Evolutionary conservation across 31 red algal genomes (phyloP), one percentile per base, ranked within the genome.

Genomic region (Asparagopsis taxiformis): DNA sequence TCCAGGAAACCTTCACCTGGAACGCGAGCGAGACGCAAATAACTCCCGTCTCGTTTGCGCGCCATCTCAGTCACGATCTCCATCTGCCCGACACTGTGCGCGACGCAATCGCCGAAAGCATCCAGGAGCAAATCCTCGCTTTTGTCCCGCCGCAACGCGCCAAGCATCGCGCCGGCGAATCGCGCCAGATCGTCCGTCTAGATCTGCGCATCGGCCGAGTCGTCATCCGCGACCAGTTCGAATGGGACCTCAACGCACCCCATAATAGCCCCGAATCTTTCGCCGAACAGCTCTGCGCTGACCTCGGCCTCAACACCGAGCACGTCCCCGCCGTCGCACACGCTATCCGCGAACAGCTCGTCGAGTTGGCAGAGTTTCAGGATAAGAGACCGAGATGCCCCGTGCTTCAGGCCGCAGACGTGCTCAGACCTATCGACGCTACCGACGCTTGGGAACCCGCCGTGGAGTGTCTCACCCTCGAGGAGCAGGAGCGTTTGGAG

Each of bases 1-100:
- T 87, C 23, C 81, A 87, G 44, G 93, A 97, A 48, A 77, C 86
- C 15, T 82, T 97, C 16, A 70, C 84, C 17, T 97, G 93, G 93
- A 80, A 80, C 36, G 59, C 59, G 17, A 31, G 55, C 23, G 93
- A 97, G 33, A 72, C 57, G 16, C 57, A 70, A 28, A 64, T 88
- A 9, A 83, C 93, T 30, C 87, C 88, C 1, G 51, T 61, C 9
- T 51, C 51, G 1, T 97, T 97, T 55, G 93, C 93, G 37, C 37
- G 36, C 5, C 83, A 75, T 16, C 53, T 97, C 13, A 63, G 55
- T 2, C 54, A 20, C 59, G 88, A 88, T 59, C 36, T 88, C 17
- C 29, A 44, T 31, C 57, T 88, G 3, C 72, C 84, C 13, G 57
- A 69, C 1, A 72, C 88, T 0, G 61, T 72, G 5, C 50, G 59